Conservation (phyloP, 2,329 filamentous ascomycete species). For the Colletotrichum aenigma region DNA sequence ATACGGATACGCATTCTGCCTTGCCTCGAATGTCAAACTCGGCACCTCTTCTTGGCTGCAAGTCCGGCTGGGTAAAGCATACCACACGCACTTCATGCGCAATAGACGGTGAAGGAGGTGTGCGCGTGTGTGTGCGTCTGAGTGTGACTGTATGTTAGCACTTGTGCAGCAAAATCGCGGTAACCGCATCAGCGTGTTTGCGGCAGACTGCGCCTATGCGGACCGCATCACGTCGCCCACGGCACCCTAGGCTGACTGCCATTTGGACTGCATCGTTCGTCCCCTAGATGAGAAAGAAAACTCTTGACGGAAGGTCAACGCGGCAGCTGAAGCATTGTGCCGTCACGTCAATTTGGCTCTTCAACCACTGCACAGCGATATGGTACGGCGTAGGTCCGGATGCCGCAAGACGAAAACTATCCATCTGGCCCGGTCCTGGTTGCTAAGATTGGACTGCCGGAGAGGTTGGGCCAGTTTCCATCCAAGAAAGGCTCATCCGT, state of each 20-base stretch:
- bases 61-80: neutral
- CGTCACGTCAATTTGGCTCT: neutral
- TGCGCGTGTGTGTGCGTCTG: slow-evolving; percentile 3
- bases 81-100: neutral
- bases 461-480: slow-evolving; percentile 1
- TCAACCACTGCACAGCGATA: neutral
- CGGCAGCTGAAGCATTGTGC: neutral
- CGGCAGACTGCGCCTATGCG: slow-evolving; percentile 10
- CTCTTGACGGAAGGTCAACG: neutral
- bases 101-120: slow-evolving; percentile 7
- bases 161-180: slow-evolving; percentile 13
- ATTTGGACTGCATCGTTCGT: neutral
- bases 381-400: neutral
- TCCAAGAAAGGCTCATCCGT: slow-evolving; percentile 2
- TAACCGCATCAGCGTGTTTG: slow-evolving; percentile 13
- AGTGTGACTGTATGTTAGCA: slow-evolving; percentile 19
- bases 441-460: neutral
- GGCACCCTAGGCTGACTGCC: neutral
- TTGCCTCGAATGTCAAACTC: neutral
- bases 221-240: slow-evolving; percentile 1
- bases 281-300: neutral
- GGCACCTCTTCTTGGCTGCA: neutral
- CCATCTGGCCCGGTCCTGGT: neutral
- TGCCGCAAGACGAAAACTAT: slow-evolving; percentile 4
- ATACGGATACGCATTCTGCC: neutral